Evolutionary conservation across 768 basidiomycete species (phyloP).

Genomic region (Lenzites betulinus): DNA sequence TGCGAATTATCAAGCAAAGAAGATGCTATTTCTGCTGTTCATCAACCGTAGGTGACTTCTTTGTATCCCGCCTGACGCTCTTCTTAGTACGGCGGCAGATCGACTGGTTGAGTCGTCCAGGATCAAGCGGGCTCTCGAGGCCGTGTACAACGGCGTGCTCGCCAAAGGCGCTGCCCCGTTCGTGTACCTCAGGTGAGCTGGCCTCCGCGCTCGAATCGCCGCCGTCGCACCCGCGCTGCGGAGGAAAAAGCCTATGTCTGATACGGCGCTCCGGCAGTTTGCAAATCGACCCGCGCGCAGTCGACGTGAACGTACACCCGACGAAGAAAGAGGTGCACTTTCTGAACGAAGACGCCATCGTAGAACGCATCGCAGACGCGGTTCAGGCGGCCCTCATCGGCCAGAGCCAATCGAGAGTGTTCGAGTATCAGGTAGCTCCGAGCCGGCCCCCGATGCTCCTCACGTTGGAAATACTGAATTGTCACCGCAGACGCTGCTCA

Average conservation of each 20-base stretch:
- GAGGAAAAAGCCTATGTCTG: background rate
- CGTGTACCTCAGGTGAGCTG: constrained; percentile 81
- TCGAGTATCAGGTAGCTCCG: constrained; percentile 74
- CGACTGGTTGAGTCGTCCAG: constrained; percentile 87
- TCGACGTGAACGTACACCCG: constrained; percentile 98
- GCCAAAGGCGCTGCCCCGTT: constrained; percentile 91
- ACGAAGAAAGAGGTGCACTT: constrained; percentile 98
- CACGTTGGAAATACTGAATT: background rate
- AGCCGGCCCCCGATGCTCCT: background rate
- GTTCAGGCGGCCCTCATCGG: constrained; percentile 67
- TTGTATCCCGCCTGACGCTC: no score
- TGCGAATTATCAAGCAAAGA: constrained; percentile 89
- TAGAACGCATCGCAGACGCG: constrained; percentile 70
- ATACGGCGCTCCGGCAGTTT: constrained; percentile 49
- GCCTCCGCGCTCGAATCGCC: background rate
- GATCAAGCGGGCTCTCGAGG: constrained; percentile 87
- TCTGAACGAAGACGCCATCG: constrained; percentile 85
- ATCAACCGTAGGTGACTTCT: constrained; percentile 76
- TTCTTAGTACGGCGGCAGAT: constrained; percentile 63
- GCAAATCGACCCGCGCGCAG: constrained; percentile 78
- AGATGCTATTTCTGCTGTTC: constrained; percentile 82
- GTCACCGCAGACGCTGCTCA: constrained; percentile 54
- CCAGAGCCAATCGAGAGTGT: constrained; percentile 59
- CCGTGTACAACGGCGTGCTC: constrained; percentile 78
- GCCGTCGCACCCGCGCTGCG: no score